phyloP scores from a whole-genome alignment of 2,329 filamentous ascomycete species.

The Cadophora malorum region DNA sequence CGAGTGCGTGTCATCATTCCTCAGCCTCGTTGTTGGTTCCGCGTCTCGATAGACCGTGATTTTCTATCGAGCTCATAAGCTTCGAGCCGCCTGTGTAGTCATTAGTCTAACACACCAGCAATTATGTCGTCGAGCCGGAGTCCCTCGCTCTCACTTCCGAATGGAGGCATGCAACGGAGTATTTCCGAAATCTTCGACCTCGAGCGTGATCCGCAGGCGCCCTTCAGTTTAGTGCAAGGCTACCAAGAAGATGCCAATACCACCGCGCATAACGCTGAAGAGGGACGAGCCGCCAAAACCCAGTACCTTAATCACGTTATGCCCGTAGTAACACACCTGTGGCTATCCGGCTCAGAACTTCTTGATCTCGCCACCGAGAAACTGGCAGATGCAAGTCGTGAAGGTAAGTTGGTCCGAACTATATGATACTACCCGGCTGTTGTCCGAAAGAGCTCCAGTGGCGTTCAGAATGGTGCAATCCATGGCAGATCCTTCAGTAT shows the following conservation, averaged over 20 bases:
- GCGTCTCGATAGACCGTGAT: too few relatives aligned
- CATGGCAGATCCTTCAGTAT: neutral
- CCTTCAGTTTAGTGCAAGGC: too few relatives aligned
- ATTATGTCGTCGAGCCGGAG: neutral
- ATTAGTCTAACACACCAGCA: too few relatives aligned
- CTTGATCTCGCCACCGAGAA: constrained; percentile 2
- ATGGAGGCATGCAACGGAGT: neutral
- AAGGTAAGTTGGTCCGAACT: neutral
- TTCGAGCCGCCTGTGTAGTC: too few relatives aligned
- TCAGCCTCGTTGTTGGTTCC: too few relatives aligned
- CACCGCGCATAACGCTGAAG: too few relatives aligned
- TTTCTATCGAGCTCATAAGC: too few relatives aligned
- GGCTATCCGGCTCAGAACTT: constrained; percentile 3
- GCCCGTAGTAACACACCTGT: neutral
- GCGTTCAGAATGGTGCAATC: neutral
- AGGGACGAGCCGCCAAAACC: neutral
- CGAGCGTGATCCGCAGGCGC: neutral
- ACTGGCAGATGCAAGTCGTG: constrained; percentile 14
- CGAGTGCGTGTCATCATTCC: too few relatives aligned
- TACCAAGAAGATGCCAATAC: too few relatives aligned
- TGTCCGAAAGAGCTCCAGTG: neutral
- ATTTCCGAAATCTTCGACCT: constrained; percentile 7
- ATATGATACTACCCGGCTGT: too few relatives aligned
- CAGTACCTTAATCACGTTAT: neutral
- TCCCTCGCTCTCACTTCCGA: neutral